phyloP scores from a whole-genome alignment of 164 flowering plant species.

The Umbellularia californica region DNA sequence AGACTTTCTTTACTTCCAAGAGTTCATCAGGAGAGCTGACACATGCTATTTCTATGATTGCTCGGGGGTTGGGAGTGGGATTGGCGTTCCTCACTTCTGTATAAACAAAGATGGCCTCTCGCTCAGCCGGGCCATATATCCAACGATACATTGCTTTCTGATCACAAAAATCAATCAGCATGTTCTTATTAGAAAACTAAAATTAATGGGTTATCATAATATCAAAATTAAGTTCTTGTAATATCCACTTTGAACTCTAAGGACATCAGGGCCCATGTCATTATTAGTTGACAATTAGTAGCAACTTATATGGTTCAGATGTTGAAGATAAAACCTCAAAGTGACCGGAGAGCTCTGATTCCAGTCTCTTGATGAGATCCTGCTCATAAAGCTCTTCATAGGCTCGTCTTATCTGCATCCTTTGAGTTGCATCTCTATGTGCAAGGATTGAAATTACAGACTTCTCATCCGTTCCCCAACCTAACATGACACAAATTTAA shows the following conservation, averaged over 20 bases:
- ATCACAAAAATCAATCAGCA: not conserved
- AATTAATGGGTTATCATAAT: no score
- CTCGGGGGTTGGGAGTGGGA: conserved; percentile 25
- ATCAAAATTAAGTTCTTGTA: no score
- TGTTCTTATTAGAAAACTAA: no score
- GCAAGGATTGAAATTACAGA: conserved; percentile 35
- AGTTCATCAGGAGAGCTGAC: conserved; percentile 47
- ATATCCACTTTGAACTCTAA: not conserved
- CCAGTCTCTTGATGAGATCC: conserved; percentile 43
- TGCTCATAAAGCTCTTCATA: conserved; percentile 40
- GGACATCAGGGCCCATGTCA: no score
- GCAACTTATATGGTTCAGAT: not conserved
- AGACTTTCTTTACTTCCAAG: conserved; percentile 55
- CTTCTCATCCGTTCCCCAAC: conserved; percentile 53
- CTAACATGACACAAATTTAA: conserved; percentile 11
- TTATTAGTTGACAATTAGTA: no score
- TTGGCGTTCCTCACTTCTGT: conserved; percentile 38
- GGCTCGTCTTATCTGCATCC: conserved; percentile 40
- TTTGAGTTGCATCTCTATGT: conserved; percentile 45
- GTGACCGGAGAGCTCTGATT: conserved; percentile 43
- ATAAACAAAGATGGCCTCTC: conserved; percentile 66
- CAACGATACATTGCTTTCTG: conserved; percentile 56
- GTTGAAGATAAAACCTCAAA: conserved; percentile 35
- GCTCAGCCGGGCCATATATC: conserved; percentile 65
- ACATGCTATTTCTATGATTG: conserved; percentile 55